Percentiles rank a stretch among this genome's conserved stretches.
phyloP scores from a whole-genome alignment of 2,329 filamentous ascomycete species.

The Aureobasidium lini region DNA sequence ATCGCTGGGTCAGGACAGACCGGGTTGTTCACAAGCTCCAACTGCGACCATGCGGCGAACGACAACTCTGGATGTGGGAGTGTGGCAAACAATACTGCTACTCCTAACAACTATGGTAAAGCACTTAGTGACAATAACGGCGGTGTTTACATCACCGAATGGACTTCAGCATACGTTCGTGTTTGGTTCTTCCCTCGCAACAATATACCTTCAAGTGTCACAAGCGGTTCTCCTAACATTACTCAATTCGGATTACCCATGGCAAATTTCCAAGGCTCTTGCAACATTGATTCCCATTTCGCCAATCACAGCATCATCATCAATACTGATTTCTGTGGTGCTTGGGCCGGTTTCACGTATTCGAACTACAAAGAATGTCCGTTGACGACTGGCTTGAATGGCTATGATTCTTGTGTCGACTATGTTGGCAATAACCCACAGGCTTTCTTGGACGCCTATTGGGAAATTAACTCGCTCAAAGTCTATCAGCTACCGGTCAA shows the following conservation, averaged over 20 bases:
- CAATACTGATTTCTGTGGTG: slow-evolving; percentile 35
- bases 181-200: slow-evolving; percentile 30
- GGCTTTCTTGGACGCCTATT: slow-evolving; percentile 31
- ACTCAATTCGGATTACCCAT: slow-evolving; percentile 54
- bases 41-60: slow-evolving; percentile 23
- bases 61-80: slow-evolving; percentile 28
- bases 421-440: slow-evolving; percentile 28
- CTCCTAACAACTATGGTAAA: slow-evolving; percentile 28
- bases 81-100: slow-evolving; percentile 15
- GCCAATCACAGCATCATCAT: slow-evolving; percentile 32
- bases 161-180: slow-evolving; percentile 27
- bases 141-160: slow-evolving; percentile 30
- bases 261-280: slow-evolving; percentile 51
- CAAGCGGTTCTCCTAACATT: slow-evolving; percentile 46
- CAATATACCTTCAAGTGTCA: slow-evolving; percentile 35
- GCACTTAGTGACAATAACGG: slow-evolving; percentile 25
- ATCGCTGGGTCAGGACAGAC: slow-evolving; percentile 26
- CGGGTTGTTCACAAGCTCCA: slow-evolving; percentile 20
- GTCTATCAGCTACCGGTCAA: slow-evolving; percentile 31
- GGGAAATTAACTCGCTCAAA: slow-evolving; percentile 33
- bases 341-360: slow-evolving; percentile 29
- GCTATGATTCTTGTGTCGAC: slow-evolving; percentile 24
- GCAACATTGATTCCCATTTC: slow-evolving; percentile 31
- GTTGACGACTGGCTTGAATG: slow-evolving; percentile 17
- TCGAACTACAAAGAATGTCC: slow-evolving; percentile 23